Conservation (phyloP, 2,329 filamentous ascomycete genomes). For the Tolypocladium amazonense region DNA sequence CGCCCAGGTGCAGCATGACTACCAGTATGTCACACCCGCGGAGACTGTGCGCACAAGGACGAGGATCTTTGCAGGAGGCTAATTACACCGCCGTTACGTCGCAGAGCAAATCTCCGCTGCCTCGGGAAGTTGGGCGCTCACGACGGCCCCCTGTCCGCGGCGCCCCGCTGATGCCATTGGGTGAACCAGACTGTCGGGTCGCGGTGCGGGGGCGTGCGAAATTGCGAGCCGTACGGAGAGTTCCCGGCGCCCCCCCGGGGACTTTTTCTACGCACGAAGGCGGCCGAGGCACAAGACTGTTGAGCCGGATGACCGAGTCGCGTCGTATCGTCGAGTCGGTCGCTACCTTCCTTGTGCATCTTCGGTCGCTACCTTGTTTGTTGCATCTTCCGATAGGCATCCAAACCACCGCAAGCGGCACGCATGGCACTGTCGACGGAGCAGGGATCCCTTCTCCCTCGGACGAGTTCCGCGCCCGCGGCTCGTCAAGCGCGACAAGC, state of each 20-base stretch:
- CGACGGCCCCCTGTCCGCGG: not conserved
- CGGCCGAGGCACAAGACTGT: not conserved
- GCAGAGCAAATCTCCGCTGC: not conserved
- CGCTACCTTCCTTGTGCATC: no score
- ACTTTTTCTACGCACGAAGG: not conserved
- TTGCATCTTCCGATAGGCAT: not conserved
- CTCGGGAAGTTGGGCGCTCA: not conserved
- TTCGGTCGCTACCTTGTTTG: no score
- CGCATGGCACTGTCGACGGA: not conserved
- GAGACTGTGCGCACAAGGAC: not conserved
- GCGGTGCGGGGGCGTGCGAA: constrained; percentile 1
- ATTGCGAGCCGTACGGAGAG: not conserved
- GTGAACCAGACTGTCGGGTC: constrained; percentile 13
- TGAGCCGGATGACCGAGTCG: not conserved
- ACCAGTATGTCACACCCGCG: not conserved
- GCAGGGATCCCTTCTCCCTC: not conserved
- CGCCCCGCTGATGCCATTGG: constrained; percentile 3
- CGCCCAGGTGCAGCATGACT: not conserved
- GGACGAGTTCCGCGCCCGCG: not conserved
- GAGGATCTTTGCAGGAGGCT: not conserved
- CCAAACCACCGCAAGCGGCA: not conserved
- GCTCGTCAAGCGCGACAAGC: not conserved
- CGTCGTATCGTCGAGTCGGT: not conserved
- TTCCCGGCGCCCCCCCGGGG: not conserved
- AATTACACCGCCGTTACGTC: not conserved